phyloP scores from a whole-genome alignment of 2,329 filamentous ascomycete species.

The Sporothrix globosa region DNA sequence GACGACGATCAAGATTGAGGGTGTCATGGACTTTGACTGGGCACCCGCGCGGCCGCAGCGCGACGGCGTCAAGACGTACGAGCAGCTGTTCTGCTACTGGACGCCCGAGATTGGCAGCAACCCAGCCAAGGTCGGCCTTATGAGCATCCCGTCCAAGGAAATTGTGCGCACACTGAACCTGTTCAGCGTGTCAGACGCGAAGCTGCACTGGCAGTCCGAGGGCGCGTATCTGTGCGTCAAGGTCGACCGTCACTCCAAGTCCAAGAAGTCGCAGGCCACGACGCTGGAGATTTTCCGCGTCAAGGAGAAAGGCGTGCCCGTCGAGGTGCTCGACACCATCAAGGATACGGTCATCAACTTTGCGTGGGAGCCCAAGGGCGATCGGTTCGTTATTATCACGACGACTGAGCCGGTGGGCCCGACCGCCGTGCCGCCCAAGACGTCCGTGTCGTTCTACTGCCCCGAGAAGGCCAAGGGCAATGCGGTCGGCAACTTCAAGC shows the following conservation, averaged over 20 bases:
- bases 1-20: constrained; percentile 92
- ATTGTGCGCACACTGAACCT: constrained; percentile 92
- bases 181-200: constrained; percentile 96
- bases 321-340: constrained; percentile 95
- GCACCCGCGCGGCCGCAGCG: constrained; percentile 80
- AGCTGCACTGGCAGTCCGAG: constrained; percentile 98
- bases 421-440: constrained; percentile 88
- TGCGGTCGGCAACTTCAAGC: constrained; percentile 89
- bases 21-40: constrained; percentile 98
- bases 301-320: constrained; percentile 94
- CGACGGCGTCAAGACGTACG: constrained; percentile 85
- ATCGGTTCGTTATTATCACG: constrained; percentile 95
- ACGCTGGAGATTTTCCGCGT: constrained; percentile 98
- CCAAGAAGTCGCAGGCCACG: constrained; percentile 95
- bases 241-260: constrained; percentile 98
- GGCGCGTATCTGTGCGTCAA: constrained; percentile 95
- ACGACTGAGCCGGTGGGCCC: constrained; percentile 79
- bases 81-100: constrained; percentile 98
- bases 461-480: constrained; percentile 89
- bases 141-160: constrained; percentile 95
- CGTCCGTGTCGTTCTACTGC: constrained; percentile 92
- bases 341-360: constrained; percentile 99
- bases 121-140: constrained; percentile 93
- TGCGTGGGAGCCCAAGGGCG: constrained; percentile 97
- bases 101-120: constrained; percentile 98